A percentile compares a stretch with the other conserved stretches of the same genome.
Conservation (phyloP, 2,329 filamentous ascomycete genomes). For the Xylaria sp. region DNA sequence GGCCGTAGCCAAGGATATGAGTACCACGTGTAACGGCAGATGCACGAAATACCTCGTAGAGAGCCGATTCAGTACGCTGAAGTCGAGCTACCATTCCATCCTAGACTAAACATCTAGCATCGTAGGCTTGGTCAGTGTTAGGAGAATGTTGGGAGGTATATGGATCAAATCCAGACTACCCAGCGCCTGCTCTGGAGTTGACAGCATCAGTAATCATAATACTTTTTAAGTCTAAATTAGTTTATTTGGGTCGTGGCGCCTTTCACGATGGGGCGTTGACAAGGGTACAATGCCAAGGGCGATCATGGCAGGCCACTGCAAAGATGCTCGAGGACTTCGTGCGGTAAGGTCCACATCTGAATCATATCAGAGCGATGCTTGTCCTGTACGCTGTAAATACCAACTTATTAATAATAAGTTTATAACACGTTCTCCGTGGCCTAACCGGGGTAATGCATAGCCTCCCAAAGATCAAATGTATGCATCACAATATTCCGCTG, state of each 20-base stretch:
- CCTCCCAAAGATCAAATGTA: not conserved
- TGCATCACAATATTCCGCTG: not conserved
- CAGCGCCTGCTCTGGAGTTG: not conserved
- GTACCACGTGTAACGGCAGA: constrained; percentile 35
- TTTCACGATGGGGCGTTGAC: constrained; percentile 26
- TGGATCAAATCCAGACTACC: not conserved
- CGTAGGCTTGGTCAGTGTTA: not conserved
- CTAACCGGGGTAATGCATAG: not conserved
- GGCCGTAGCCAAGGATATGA: constrained; percentile 36
- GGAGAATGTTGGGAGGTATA: not conserved
- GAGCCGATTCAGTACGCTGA: constrained; percentile 9
- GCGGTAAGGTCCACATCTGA: constrained; percentile 33
- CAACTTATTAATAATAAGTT: not conserved
- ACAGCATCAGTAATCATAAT: constrained; percentile 33
- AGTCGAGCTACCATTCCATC: not conserved
- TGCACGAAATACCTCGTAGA: constrained; percentile 25
- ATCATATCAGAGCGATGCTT: constrained; percentile 20
- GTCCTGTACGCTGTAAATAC: constrained; percentile 1
- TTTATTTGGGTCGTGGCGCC: constrained; percentile 31
- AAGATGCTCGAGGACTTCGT: constrained; percentile 31
- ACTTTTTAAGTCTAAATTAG: constrained; percentile 18
- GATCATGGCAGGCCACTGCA: constrained; percentile 42
- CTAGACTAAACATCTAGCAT: not conserved
- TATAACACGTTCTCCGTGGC: not conserved
- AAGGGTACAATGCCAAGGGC: constrained; percentile 44